These are phyloP conservation scores for Pisolithus tinctorius DNA, from an alignment of 768 basidiomycete species.

Conservation along the genomic window DNA sequence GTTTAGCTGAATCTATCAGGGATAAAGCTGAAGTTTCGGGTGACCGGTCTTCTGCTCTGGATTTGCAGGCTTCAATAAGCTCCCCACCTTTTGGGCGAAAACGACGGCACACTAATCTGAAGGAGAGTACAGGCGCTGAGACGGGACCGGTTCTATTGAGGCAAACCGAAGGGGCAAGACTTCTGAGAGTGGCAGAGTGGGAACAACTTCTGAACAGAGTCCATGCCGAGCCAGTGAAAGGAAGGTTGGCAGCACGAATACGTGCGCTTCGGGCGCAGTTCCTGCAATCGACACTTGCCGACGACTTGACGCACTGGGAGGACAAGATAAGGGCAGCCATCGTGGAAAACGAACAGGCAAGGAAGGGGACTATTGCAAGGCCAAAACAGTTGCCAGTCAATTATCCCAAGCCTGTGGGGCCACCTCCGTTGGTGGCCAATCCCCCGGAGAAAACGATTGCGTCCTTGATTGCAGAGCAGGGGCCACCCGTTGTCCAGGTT, in stretches of 20 bases:
- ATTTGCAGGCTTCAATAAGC: neutral
- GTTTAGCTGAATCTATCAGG: conserved; percentile 18
- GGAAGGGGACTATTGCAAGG: conserved; percentile 38
- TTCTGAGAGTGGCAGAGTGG: conserved; percentile 62
- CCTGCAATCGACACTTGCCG: conserved; percentile 48
- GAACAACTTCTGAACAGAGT: conserved; percentile 45
- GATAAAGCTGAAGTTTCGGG: conserved; percentile 36
- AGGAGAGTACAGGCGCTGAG: conserved; percentile 31
- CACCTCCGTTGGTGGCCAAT: conserved; percentile 36
- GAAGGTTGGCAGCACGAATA: conserved; percentile 44
- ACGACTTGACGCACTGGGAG: conserved; percentile 55
- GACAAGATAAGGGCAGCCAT: conserved; percentile 50
- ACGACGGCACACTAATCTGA: conserved; percentile 5
- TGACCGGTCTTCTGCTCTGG: conserved; percentile 17
- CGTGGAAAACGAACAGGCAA: conserved; percentile 45
- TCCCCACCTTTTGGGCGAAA: neutral
- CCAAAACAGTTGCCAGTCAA: conserved; percentile 12
- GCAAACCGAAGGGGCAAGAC: conserved; percentile 59
- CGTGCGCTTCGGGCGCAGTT: conserved; percentile 51
- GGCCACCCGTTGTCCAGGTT: conserved; percentile 31
- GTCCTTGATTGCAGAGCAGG: conserved; percentile 45
- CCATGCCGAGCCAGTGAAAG: conserved; percentile 47
- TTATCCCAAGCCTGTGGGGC: conserved; percentile 12
- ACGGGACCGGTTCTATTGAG: conserved; percentile 47
- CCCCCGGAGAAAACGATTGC: conserved; percentile 47